Base-by-base conservation (phyloP, 768 basidiomycete species). In the Pleurotus citrinopileatus region DNA sequence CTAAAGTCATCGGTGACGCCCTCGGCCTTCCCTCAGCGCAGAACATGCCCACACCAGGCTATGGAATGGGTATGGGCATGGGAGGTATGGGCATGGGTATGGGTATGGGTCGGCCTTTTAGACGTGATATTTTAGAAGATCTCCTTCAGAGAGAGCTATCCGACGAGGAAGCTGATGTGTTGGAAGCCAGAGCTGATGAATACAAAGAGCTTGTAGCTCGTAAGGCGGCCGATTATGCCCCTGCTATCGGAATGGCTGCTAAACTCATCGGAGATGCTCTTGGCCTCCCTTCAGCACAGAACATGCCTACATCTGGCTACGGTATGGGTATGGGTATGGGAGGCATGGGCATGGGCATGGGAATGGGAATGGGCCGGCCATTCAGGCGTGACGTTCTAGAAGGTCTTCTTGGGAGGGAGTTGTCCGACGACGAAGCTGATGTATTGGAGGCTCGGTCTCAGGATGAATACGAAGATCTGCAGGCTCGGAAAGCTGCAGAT, bases 181-280 rank as follows among this genome's bases (percentile, higher is more conserved):
- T 50, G 47, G 32, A 50, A 13, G 34, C 22, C 1, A 28, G 48
- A 9, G 48, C 23, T n/a, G 34, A 51, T 15, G 48, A 51, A 23
- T 25, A 36, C 34, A 26, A 47, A 25, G 32, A n/a, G 34, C 32
- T 51, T n/a, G 19, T 32, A 2, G 48, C 48, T 15, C 48, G 48
- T 12, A 51, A 50, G 37, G 48, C 48, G 10, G 48, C 34, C 5
- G 48, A 51, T n/a, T 51, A 51, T 8, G 48, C 48, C 10, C 48
- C 48, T 26, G 48, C 48, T 12, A 32, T 32, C 2, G 34, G 34
- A 5, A 36, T 51, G 29, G 48, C 48, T 4, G 48, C 48, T 17
- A 36, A 51, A 36, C 22, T 51, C 2, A 19, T 51, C n/a, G 48
- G 48, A 3, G 29, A 51, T 19, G 48, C 48, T 37, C 34, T 51